phyloP scores from a whole-genome alignment of 495 filamentous ascomycete species.

The Trypethelium eluteriae region DNA sequence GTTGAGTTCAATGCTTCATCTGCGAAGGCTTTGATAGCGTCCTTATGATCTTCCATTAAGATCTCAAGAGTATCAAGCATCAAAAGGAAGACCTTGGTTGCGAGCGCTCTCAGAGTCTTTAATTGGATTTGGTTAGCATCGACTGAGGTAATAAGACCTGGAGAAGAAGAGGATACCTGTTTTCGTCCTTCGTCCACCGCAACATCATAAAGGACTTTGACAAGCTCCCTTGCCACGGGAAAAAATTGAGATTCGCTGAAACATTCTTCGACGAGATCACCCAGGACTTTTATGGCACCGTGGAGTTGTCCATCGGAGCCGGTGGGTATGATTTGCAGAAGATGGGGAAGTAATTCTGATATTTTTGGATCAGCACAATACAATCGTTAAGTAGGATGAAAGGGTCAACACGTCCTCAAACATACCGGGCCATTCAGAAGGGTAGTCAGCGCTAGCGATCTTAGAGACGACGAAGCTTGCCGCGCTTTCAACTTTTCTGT shows the following conservation, averaged over 20 bases:
- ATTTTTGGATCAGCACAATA: background rate
- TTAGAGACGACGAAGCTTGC: constrained; percentile 92
- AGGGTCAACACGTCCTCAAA: background rate
- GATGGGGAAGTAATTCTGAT: constrained; percentile 59
- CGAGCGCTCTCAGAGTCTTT: constrained; percentile 65
- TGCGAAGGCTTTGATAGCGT: constrained; percentile 76
- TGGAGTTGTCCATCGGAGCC: constrained; percentile 72
- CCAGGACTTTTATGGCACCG: constrained; percentile 78
- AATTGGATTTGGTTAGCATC: background rate
- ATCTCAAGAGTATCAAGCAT: constrained; percentile 94
- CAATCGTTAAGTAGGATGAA: background rate
- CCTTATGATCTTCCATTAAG: constrained; percentile 83
- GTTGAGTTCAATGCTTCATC: constrained; percentile 62
- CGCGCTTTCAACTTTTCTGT: constrained; percentile 75
- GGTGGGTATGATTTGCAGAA: constrained; percentile 67
- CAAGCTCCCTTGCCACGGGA: constrained; percentile 69
- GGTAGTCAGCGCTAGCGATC: constrained; percentile 88
- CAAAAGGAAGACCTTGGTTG: constrained; percentile 77
- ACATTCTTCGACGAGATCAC: constrained; percentile 84
- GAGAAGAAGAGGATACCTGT: background rate
- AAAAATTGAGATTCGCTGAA: constrained; percentile 94
- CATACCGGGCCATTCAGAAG: constrained; percentile 70
- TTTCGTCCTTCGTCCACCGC: constrained; percentile 68
- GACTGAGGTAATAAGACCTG: background rate
- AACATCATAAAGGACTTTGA: constrained; percentile 72